Evolutionary conservation across 2,329 filamentous ascomycete species (phyloP).

Genomic region (Exophiala sp.): DNA sequence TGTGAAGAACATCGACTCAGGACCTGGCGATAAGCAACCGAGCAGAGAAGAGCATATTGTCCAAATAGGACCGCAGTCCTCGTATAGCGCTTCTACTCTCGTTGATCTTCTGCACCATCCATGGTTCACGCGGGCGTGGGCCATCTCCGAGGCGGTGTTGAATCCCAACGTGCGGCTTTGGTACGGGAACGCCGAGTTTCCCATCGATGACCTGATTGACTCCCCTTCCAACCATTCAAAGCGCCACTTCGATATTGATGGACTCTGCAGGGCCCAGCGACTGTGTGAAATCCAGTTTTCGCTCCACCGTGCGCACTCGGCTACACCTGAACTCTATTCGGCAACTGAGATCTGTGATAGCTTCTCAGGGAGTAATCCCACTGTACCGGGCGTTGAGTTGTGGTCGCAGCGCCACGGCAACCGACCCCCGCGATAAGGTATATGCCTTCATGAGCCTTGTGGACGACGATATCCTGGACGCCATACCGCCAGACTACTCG

Average conservation of each 20-base stretch:
- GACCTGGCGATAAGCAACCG: not conserved
- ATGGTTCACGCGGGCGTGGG: not conserved
- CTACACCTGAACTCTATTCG: not conserved
- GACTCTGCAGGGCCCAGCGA: not conserved
- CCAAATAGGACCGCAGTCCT: not conserved
- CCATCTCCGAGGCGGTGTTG: not conserved
- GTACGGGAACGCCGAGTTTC: not conserved
- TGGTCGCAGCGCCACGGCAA: not conserved
- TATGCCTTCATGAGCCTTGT: not conserved
- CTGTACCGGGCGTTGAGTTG: not conserved
- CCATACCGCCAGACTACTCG: not conserved
- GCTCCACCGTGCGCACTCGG: not conserved
- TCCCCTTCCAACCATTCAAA: not conserved
- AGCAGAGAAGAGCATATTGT: not conserved
- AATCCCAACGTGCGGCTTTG: not conserved
- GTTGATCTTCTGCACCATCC: not conserved
- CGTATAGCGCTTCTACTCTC: not conserved
- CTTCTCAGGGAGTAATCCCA: not conserved
- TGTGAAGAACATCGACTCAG: too few species aligned
- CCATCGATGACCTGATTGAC: not conserved
- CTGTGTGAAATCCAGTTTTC: not conserved
- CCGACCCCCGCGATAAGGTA: not conserved
- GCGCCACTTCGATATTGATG: not conserved
- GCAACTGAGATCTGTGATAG: not conserved
- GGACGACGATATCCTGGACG: not conserved